Percentiles rank a stretch among this genome's conserved stretches.
Evolutionary conservation across 345 rosid species (phyloP).

Genomic region (Cardamine occulta): DNA sequence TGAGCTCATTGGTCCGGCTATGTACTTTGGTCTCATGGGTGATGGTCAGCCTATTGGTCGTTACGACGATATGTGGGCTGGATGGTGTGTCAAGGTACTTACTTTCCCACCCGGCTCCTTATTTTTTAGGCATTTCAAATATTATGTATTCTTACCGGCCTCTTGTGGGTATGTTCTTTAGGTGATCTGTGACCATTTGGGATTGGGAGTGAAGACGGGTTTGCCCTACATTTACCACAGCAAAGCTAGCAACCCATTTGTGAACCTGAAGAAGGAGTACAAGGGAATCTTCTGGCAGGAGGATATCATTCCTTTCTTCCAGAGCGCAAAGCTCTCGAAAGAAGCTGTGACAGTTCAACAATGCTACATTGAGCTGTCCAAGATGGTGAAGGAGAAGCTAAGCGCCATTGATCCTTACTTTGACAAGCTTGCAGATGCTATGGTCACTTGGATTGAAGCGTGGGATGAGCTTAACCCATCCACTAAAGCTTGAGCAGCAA

Average conservation of each 20-base stretch:
- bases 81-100: slow-evolving; percentile 48
- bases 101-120: neutral
- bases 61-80: slow-evolving; percentile 48
- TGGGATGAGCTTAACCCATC: slow-evolving; percentile 92
- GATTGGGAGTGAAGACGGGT: slow-evolving; percentile 87
- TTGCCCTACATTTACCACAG: slow-evolving; percentile 93
- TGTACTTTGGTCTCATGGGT: slow-evolving; percentile 56
- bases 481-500: slow-evolving; percentile 42
- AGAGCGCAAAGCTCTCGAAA: slow-evolving; percentile 65
- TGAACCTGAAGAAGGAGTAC: slow-evolving; percentile 88
- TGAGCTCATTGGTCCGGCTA: slow-evolving; percentile 57
- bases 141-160: neutral
- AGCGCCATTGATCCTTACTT: slow-evolving; percentile 80
- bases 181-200: slow-evolving; percentile 90
- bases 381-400: slow-evolving; percentile 76
- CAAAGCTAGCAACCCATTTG: slow-evolving; percentile 94
- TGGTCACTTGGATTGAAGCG: slow-evolving; percentile 91
- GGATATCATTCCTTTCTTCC: slow-evolving; percentile 93
- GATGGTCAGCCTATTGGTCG: slow-evolving; percentile 56
- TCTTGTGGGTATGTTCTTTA: slow-evolving; percentile 24
- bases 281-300: slow-evolving; percentile 97
- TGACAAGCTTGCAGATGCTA: slow-evolving; percentile 78
- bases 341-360: slow-evolving; percentile 86
- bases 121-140: neutral
- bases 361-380: slow-evolving; percentile 80